Evolutionary conservation across 2,329 filamentous ascomycete species (phyloP).

Genomic region (Nigrospora sphaerica): DNA sequence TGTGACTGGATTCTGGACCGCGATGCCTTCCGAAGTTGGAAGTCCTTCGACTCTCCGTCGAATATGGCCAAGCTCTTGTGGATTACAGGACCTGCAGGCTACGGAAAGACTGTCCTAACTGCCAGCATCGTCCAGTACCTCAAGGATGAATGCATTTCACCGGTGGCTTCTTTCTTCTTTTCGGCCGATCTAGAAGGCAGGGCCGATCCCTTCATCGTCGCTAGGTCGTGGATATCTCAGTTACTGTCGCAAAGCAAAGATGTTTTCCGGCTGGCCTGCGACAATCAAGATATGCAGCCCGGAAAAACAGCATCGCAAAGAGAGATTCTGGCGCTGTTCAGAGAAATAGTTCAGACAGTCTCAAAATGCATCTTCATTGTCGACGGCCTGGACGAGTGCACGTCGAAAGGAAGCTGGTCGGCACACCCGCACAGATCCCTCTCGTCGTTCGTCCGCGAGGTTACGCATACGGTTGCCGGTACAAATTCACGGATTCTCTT

Average conservation of each 20-base stretch:
- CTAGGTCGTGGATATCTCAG: slow-evolving; percentile 24
- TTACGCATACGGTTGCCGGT: slow-evolving; percentile 7
- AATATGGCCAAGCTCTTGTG: slow-evolving; percentile 16
- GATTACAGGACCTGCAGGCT: slow-evolving; percentile 22
- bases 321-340: slow-evolving; percentile 3
- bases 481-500: slow-evolving; percentile 12
- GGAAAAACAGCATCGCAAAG: slow-evolving; percentile 7
- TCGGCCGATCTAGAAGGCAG: too few species aligned
- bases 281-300: neutral
- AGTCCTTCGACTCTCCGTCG: neutral
- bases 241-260: slow-evolving; percentile 2
- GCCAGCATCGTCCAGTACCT: slow-evolving; percentile 20
- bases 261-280: slow-evolving; percentile 7
- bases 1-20: too few species aligned
- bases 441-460: too few species aligned
- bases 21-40: too few species aligned
- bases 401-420: too few species aligned
- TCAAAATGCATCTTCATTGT: too few species aligned
- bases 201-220: slow-evolving; percentile 7
- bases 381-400: too few species aligned
- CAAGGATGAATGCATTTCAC: fast-evolving
- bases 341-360: too few species aligned
- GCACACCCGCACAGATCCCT: too few species aligned
- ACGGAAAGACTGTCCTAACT: slow-evolving; percentile 26
- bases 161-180: neutral